Evolutionary conservation across 2,329 filamentous ascomycete species (phyloP).

Genomic region (Pseudogymnoascus sp.): DNA sequence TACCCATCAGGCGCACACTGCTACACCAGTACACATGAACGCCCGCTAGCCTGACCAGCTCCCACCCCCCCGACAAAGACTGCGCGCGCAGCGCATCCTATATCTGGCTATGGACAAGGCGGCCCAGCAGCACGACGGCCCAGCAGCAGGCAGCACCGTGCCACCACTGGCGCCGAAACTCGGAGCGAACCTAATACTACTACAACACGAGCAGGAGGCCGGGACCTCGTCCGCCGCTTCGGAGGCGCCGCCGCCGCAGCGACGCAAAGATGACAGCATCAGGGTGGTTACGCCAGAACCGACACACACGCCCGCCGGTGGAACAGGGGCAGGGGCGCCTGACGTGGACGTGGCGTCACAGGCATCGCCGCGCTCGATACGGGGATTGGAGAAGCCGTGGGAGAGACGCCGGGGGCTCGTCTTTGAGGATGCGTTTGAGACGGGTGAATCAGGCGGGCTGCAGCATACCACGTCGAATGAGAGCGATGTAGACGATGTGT

Average conservation of each 20-base stretch:
- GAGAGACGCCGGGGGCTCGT: slow-evolving; percentile 52
- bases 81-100: slow-evolving; percentile 6
- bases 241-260: slow-evolving; percentile 41
- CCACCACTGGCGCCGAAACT: neutral
- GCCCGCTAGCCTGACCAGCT: neutral
- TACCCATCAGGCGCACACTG: slow-evolving; percentile 1
- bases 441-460: slow-evolving; percentile 23
- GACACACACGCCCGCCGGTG: neutral
- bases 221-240: slow-evolving; percentile 44
- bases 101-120: slow-evolving; percentile 1
- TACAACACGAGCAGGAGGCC: neutral
- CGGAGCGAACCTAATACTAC: neutral
- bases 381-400: slow-evolving; percentile 36
- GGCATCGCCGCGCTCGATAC: slow-evolving; percentile 44
- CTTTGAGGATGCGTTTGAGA: slow-evolving; percentile 53
- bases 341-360: slow-evolving; percentile 33
- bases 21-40: slow-evolving; percentile 10
- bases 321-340: slow-evolving; percentile 4
- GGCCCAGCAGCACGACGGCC: slow-evolving; percentile 23
- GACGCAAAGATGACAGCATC: slow-evolving; percentile 52
- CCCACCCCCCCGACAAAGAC: slow-evolving; percentile 2
- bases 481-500: neutral
- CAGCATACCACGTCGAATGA: neutral
- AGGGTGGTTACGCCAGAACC: slow-evolving; percentile 6
- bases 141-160: slow-evolving; percentile 30